These are phyloP conservation scores for Pulveroboletus sp. DNA, from an alignment of 768 basidiomycete species.

Conservation along the genomic window DNA sequence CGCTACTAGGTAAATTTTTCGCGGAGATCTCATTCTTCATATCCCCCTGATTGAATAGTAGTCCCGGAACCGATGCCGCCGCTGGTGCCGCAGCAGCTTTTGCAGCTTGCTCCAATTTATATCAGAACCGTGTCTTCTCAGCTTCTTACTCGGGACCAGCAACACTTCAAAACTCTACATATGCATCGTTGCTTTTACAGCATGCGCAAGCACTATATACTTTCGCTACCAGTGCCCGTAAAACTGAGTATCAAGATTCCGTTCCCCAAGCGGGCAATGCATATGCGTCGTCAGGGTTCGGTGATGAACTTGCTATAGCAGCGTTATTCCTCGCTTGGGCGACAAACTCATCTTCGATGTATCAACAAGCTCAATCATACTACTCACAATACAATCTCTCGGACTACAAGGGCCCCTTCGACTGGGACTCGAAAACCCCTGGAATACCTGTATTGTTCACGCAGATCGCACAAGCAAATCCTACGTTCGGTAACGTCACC, in stretches of 20 bases:
- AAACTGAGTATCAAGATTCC: conserved; percentile 62
- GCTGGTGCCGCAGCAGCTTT: conserved; percentile 85
- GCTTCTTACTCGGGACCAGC: conserved; percentile 55
- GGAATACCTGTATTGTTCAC: conserved; percentile 72
- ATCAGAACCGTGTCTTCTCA: conserved; percentile 56
- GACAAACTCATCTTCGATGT: conserved; percentile 55
- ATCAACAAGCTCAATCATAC: conserved; percentile 58
- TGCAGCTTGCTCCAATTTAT: conserved; percentile 80
- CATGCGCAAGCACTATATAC: conserved; percentile 75
- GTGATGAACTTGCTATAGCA: conserved; percentile 72
- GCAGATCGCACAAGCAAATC: conserved; percentile 61
- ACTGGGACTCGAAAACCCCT: conserved; percentile 86
- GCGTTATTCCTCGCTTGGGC: conserved; percentile 75
- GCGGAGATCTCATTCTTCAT: neutral
- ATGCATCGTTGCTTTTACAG: conserved; percentile 61
- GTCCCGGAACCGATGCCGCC: conserved; percentile 87
- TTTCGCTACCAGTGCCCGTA: conserved; percentile 68
- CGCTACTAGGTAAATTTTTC: conserved; percentile 41
- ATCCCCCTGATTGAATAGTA: conserved; percentile 14
- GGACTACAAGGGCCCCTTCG: conserved; percentile 59
- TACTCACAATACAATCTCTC: conserved; percentile 56
- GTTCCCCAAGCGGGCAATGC: conserved; percentile 59
- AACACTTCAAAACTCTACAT: conserved; percentile 66
- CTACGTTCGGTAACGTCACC: conserved; percentile 53
- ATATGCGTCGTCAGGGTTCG: conserved; percentile 70